Evolutionary conservation across 2,329 filamentous ascomycete species (phyloP).

Genomic region (Talaromyces marneffei): DNA sequence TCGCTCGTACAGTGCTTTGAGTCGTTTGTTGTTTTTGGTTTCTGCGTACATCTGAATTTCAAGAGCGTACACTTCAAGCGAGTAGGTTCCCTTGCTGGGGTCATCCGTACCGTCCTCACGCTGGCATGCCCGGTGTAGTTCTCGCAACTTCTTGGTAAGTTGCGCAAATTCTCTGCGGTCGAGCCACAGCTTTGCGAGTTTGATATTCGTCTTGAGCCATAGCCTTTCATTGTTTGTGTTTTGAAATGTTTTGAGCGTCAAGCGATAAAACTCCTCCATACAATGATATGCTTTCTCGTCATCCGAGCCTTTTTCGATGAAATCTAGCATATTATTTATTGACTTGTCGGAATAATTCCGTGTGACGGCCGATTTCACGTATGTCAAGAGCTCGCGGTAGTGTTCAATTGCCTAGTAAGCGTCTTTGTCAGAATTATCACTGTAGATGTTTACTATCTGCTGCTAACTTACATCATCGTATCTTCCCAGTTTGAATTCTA

Average conservation of each 20-base stretch:
- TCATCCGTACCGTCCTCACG: constrained; percentile 74
- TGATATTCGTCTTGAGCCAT: constrained; percentile 98
- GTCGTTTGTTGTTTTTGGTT: constrained; percentile 92
- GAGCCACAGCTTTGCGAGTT: constrained; percentile 83
- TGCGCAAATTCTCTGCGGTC: constrained; percentile 82
- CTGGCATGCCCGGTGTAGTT: constrained; percentile 85
- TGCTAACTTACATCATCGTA: constrained; percentile 65
- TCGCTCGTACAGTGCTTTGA: constrained; percentile 87
- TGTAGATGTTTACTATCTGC: not conserved
- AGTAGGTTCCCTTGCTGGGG: constrained; percentile 92
- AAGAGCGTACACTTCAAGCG: constrained; percentile 88
- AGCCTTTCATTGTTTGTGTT: constrained; percentile 95
- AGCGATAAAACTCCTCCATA: constrained; percentile 92
- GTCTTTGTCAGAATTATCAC: not conserved
- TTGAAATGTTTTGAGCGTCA: constrained; percentile 91
- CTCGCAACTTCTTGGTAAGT: constrained; percentile 74
- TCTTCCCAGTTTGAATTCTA: constrained; percentile 86
- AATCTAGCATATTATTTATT: constrained; percentile 98
- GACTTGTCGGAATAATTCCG: constrained; percentile 99
- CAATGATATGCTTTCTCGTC: constrained; percentile 66
- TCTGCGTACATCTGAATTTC: constrained; percentile 99
- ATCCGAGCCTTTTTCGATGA: constrained; percentile 85
- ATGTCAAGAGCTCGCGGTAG: constrained; percentile 90
- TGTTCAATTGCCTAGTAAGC: constrained; percentile 72
- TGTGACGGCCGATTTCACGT: constrained; percentile 93